Conservation (phyloP, 2,329 filamentous ascomycete species). For the Neonectria neomacrospora region DNA sequence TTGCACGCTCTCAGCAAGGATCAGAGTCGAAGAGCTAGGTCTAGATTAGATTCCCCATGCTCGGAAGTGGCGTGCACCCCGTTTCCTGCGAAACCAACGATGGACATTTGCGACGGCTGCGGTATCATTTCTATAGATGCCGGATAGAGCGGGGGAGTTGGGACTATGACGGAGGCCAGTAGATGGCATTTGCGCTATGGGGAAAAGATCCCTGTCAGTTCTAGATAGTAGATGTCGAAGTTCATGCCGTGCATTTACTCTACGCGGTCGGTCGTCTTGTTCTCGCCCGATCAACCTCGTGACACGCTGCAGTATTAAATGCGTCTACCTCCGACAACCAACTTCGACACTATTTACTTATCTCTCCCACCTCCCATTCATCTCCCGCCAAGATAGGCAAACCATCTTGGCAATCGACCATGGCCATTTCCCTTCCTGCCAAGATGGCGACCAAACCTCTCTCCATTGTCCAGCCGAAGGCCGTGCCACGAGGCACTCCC, state of each 20-base stretch:
- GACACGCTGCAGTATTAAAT: background rate
- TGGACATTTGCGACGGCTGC: background rate
- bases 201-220: background rate
- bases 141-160: background rate
- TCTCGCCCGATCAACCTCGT: background rate
- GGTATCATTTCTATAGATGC: background rate
- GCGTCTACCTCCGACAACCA: background rate
- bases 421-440: background rate
- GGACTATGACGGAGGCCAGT: background rate
- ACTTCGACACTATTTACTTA: background rate
- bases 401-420: background rate
- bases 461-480: conserved; percentile 32
- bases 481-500: conserved; percentile 33
- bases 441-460: background rate
- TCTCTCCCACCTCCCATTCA: background rate
- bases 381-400: conserved; percentile 1
- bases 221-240: background rate
- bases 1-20: background rate
- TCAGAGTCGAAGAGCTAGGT: background rate
- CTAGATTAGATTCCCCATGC: background rate
- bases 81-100: background rate
- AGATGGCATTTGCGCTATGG: background rate
- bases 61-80: background rate
- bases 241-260: background rate
- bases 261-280: background rate